Evolutionary conservation across 75 land plant species (phyloP).

Genomic region (Sequoia sempervirens): DNA sequence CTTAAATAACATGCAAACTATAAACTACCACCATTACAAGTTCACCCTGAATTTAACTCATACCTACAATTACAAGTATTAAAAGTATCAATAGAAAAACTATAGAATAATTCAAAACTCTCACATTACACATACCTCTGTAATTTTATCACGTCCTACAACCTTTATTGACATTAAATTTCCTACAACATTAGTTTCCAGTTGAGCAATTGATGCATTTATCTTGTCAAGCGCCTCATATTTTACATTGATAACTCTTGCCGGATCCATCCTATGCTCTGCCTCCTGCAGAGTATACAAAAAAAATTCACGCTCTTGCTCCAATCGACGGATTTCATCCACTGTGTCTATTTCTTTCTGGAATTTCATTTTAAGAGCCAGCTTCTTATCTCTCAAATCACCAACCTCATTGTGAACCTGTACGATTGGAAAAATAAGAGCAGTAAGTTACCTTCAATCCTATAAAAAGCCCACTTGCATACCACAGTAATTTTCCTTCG

Average conservation of each 20-base stretch:
- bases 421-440: not conserved
- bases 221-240: constrained; percentile 90
- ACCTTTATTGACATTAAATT: too few relatives aligned
- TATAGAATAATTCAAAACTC: not conserved
- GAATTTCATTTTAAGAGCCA: constrained; percentile 84
- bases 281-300: too few relatives aligned
- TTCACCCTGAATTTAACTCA: not conserved
- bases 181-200: too few relatives aligned
- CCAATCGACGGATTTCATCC: constrained; percentile 69
- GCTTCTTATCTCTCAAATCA: constrained; percentile 72
- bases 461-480: too few relatives aligned
- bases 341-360: constrained; percentile 82
- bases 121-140: constrained; percentile 47
- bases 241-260: too few relatives aligned
- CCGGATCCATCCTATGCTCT: too few relatives aligned
- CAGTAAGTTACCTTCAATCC: not conserved
- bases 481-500: too few relatives aligned
- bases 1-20: not conserved
- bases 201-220: constrained; percentile 56
- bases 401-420: constrained; percentile 62
- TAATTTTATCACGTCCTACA: constrained; percentile 93
- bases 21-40: not conserved
- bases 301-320: constrained; percentile 78
- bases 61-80: too few relatives aligned
- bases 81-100: too few relatives aligned